Evolutionary conservation across 352 stramenopile species (phyloP).

Genomic region (Aphanomyces astaci): DNA sequence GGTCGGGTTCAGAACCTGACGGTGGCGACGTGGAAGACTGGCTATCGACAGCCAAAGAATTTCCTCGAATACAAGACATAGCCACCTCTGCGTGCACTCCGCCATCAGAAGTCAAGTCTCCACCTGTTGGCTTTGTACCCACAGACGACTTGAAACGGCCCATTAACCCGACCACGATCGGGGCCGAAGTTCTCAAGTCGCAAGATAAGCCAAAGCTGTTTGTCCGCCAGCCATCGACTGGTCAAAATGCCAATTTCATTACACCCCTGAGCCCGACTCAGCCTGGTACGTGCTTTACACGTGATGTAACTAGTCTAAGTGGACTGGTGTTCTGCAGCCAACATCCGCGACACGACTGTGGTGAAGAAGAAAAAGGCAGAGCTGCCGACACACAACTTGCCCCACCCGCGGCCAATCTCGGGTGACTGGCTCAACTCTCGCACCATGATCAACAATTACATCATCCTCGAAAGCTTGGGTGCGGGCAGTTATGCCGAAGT

Average conservation of each 20-base stretch:
- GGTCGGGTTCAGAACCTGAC: background rate
- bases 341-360: constrained; percentile 66
- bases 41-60: background rate
- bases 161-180: background rate
- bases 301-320: background rate
- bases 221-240: background rate
- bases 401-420: constrained; percentile 69
- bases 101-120: background rate
- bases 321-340: background rate
- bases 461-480: constrained; percentile 80
- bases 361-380: constrained; percentile 79
- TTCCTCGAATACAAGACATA: background rate
- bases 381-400: constrained; percentile 62
- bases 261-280: background rate
- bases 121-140: background rate
- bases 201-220: background rate
- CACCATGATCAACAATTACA: constrained; percentile 93
- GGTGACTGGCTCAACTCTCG: constrained; percentile 77
- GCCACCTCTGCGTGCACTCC: background rate
- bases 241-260: background rate
- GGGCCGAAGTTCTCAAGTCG: background rate
- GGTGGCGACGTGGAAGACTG: background rate
- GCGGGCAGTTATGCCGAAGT: constrained; percentile 87
- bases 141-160: background rate
- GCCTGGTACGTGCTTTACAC: background rate